A percentile compares a stretch with the other conserved stretches of the same genome.
Conservation (phyloP, 352 stramenopile species). For the Phytopythium kandeliae region DNA sequence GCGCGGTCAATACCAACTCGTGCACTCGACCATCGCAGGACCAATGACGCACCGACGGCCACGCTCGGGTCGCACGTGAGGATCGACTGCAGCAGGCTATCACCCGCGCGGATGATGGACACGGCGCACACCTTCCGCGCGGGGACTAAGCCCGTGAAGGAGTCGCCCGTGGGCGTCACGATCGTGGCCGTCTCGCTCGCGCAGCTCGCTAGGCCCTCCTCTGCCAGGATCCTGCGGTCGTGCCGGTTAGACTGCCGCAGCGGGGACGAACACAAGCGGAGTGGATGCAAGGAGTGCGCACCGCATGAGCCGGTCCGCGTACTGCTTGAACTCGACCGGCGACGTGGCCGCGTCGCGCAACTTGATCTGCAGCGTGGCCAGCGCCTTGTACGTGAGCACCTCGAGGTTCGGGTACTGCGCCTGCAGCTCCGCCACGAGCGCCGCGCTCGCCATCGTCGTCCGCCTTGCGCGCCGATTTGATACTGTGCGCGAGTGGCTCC, state of each 20-base stretch:
- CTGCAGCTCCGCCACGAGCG: conserved; percentile 45
- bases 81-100: conserved; percentile 88
- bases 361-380: conserved; percentile 65
- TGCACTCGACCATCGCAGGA: not conserved
- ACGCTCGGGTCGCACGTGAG: conserved; percentile 80
- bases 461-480: not conserved
- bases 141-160: conserved; percentile 44
- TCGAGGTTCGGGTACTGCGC: conserved; percentile 54
- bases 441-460: conserved; percentile 31
- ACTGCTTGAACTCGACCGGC: conserved; percentile 75
- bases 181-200: conserved; percentile 49
- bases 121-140: conserved; percentile 83
- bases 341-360: conserved; percentile 62
- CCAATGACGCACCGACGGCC: conserved; percentile 46
- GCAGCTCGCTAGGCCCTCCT: conserved; percentile 66
- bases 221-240: conserved; percentile 45
- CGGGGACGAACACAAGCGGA: not conserved
- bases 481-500: not conserved
- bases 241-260: conserved; percentile 2
- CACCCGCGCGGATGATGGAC: conserved; percentile 92
- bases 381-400: conserved; percentile 59
- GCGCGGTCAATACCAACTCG: not conserved
- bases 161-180: conserved; percentile 62
- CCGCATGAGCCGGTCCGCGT: conserved; percentile 75
- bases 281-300: conserved; percentile 12